phyloP scores from a whole-genome alignment of 768 basidiomycete species.

The Boletus pseudo-olivaceus region DNA sequence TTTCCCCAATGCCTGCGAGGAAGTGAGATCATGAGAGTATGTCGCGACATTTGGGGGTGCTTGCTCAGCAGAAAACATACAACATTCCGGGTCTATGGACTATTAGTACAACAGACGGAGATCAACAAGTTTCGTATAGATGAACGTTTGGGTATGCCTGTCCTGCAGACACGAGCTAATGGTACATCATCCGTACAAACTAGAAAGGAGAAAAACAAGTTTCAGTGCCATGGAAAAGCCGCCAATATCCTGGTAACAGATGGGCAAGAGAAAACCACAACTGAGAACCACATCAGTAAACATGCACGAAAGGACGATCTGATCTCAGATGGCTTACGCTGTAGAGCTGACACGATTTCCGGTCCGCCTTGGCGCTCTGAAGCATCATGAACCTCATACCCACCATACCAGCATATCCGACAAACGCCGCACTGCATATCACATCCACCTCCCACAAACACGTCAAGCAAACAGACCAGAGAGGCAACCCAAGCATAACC shows the following conservation, averaged over 20 bases:
- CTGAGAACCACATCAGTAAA: conserved; percentile 8
- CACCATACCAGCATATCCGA: conserved; percentile 23
- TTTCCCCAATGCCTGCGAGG: too few relatives aligned
- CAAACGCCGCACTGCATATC: conserved; percentile 25
- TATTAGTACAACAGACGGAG: conserved; percentile 10
- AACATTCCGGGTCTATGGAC: background rate
- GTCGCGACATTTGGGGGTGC: background rate
- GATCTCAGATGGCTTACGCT: conserved; percentile 22
- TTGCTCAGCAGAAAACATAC: background rate
- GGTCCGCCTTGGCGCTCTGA: conserved; percentile 21
- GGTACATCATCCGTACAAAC: conserved; percentile 7
- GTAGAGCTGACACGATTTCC: conserved; percentile 29
- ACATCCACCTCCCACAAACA: conserved; percentile 27
- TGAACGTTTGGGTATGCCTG: background rate
- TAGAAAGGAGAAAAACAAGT: conserved; percentile 9
- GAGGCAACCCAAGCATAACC: conserved; percentile 25
- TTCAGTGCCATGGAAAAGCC: conserved; percentile 19
- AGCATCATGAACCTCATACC: conserved; percentile 27
- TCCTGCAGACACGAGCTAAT: conserved; percentile 5
- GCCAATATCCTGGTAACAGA: conserved; percentile 31
- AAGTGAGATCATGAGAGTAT: background rate
- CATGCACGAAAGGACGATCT: background rate
- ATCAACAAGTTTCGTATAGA: background rate
- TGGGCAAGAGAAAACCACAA: conserved; percentile 33
- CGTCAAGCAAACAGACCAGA: conserved; percentile 30